Evolutionary conservation across 768 basidiomycete species (phyloP), one percentile per base, ranked within the genome.

Genomic region (Termitomyces sp.): DNA sequence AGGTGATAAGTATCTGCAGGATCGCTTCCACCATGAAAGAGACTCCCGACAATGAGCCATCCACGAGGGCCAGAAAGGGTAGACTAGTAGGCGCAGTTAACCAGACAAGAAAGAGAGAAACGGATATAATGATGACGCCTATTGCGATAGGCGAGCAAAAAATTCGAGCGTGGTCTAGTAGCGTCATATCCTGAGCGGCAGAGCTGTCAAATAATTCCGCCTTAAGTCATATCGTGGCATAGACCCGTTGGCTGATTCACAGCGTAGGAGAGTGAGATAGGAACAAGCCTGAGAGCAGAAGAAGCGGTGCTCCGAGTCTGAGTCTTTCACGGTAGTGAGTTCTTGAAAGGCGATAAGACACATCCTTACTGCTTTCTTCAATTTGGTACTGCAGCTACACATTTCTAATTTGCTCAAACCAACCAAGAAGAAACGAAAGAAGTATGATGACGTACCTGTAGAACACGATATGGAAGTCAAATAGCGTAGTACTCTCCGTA

Each of bases 21-120:
- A 53, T 63, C 53, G n/a, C 41, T 48, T 6, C 62, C 62, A 29
- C 59, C 53, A 14, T 58, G 57, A 46, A 60, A 63, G 10, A 60
- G 59, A 42, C 62, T 63, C n/a, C 62, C 62, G 8, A 63, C 57
- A 46, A 63, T 55, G 1, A 59, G 62, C 59, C 59, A 63, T 5
- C 62, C 62, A 16, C 59, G 37, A 42, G 62, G 62, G 12, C 62
- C 62, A 22, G 62, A 59, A 34, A 63, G 59, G 22, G 60, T 56
- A 10, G 59, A 12, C 20, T 56, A 16, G 42, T 9, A 34, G 62
- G 62, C 6, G 31, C 18, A 14, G 59, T 37, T 3, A 37, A 57
- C 62, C 62, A 63, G 9, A 37, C 43, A 39, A 62, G 14, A 24
- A 57, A 34, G 22, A 42, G 7, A 10, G 54, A 29, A 13, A 52